Percentiles rank a stretch among this genome's conserved stretches.
Conservation (phyloP, 2,329 filamentous ascomycete genomes). For the Penicillium brevicompactum region DNA sequence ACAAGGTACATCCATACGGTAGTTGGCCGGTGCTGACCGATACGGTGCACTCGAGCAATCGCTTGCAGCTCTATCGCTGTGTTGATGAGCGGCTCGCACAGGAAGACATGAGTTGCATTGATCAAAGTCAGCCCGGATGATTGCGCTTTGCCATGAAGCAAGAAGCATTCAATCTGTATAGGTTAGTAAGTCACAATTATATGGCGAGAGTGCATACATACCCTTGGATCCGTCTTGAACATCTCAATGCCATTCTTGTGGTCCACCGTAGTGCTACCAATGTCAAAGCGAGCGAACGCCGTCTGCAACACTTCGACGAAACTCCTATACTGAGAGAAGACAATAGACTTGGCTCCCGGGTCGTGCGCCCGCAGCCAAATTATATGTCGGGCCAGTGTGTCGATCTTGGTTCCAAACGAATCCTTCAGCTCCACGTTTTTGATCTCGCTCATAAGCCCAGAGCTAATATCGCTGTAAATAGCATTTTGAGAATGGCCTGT, state of each 20-base stretch:
- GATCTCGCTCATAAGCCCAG: constrained; percentile 73
- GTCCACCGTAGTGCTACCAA: constrained; percentile 73
- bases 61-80: constrained; percentile 92
- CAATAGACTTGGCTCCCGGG: constrained; percentile 83
- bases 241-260: constrained; percentile 67
- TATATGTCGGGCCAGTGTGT: constrained; percentile 78
- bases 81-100: constrained; percentile 92
- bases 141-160: constrained; percentile 86
- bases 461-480: constrained; percentile 79
- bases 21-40: constrained; percentile 83
- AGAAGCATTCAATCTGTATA: constrained; percentile 70
- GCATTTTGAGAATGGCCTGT: constrained; percentile 40
- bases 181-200: constrained; percentile 20
- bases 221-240: constrained; percentile 73
- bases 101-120: constrained; percentile 89
- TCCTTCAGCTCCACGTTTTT: constrained; percentile 73
- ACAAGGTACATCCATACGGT: constrained; percentile 96
- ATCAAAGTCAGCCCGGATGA: constrained; percentile 88
- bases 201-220: constrained; percentile 25
- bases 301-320: constrained; percentile 74
- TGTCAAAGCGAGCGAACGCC: constrained; percentile 71
- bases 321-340: constrained; percentile 89
- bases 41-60: constrained; percentile 91
- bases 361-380: constrained; percentile 83
- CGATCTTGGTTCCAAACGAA: constrained; percentile 88